Evolutionary conservation across 2,329 filamentous ascomycete genomes (phyloP).

Genomic region (Aspergillus nomiae): DNA sequence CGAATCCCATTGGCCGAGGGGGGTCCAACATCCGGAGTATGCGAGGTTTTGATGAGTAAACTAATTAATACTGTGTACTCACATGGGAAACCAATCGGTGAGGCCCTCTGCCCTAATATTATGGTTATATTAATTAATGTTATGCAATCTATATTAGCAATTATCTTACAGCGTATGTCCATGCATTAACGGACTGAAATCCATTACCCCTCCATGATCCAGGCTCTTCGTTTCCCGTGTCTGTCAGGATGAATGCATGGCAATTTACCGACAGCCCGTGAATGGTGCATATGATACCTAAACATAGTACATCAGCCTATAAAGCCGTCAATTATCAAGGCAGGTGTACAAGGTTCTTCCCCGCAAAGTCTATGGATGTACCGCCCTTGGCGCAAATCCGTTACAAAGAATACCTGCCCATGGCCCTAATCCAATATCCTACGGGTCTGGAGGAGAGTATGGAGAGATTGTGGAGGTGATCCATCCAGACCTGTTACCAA

Average conservation of each 20-base stretch:
- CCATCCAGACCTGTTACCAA: background rate
- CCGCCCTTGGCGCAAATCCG: background rate
- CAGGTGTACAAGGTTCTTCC: background rate
- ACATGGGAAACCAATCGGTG: background rate
- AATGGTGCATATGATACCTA: too few species aligned
- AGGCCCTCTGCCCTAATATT: background rate
- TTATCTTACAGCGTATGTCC: too few species aligned
- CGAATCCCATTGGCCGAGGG: background rate
- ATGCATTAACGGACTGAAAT: background rate
- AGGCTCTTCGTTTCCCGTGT: background rate
- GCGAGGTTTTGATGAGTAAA: background rate
- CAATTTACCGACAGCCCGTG: too few species aligned
- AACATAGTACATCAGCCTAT: background rate
- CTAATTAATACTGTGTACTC: background rate
- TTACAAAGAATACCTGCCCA: background rate
- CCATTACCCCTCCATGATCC: background rate
- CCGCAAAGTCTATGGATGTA: background rate
- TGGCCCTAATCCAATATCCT: background rate
- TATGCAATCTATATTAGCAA: slow-evolving; percentile 2
- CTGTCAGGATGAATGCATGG: too few species aligned
- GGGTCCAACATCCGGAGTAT: background rate
- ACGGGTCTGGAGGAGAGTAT: background rate
- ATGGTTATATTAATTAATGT: background rate
- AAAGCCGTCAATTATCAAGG: background rate
- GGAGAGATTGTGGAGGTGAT: background rate